Percentiles rank a stretch among this genome's conserved stretches.
Evolutionary conservation across 1,284 basidiomycete genomes (phyloP).

Genomic region (Fistulinella staudtii): DNA sequence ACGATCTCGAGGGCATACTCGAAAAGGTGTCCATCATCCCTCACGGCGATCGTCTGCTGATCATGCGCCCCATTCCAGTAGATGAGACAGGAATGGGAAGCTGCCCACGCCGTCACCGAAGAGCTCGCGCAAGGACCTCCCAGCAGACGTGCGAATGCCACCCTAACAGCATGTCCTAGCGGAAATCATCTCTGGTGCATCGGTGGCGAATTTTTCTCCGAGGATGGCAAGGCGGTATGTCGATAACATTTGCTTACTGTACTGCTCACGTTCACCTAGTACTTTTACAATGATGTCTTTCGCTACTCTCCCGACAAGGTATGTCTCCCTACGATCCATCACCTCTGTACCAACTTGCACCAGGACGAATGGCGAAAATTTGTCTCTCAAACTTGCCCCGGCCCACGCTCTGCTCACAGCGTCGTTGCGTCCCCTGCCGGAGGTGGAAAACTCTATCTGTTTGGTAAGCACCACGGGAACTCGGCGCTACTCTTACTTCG

Average conservation of each 20-base stretch:
- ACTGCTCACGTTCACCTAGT: constrained; percentile 36
- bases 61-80: constrained; percentile 36
- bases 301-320: constrained; percentile 80
- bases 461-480: constrained; percentile 52
- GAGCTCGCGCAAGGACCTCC: constrained; percentile 78
- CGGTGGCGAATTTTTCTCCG: constrained; percentile 80
- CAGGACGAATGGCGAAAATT: constrained; percentile 75
- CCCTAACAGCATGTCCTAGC: constrained; percentile 71
- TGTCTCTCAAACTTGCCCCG: constrained; percentile 77
- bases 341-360: background rate
- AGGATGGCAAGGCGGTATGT: constrained; percentile 73
- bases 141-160: constrained; percentile 76
- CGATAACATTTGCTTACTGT: background rate
- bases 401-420: constrained; percentile 82
- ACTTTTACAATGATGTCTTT: constrained; percentile 80
- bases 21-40: constrained; percentile 60
- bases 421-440: constrained; percentile 68
- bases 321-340: background rate
- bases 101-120: constrained; percentile 68
- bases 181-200: constrained; percentile 81
- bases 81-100: constrained; percentile 74
- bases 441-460: constrained; percentile 83
- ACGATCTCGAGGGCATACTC: constrained; percentile 78
- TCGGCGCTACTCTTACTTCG: no score
- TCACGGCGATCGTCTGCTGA: constrained; percentile 4